Base-by-base conservation (phyloP, 106 monocot genomes). In the Triglochin maritima region DNA sequence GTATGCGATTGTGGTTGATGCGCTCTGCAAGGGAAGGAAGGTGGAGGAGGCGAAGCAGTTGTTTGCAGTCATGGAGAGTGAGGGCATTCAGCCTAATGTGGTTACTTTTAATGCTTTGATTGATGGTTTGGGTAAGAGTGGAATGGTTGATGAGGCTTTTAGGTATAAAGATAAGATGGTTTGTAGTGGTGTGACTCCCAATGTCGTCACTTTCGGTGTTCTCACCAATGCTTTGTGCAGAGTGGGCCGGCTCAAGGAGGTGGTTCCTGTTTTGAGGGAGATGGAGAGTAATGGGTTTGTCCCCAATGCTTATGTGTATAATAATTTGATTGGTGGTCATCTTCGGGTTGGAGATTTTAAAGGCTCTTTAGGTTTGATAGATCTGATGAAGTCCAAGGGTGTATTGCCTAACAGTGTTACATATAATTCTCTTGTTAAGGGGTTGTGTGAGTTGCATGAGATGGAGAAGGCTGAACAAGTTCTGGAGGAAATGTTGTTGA, bases 51-150 rank as follows among this genome's bases (percentile, higher is more conserved):
- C 85, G 1, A 12, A 76, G 50, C 44, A 7, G 52, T 11, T 90
- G 63, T 85, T 95, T 46, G 53, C 67, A 10, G 90, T 90, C 70
- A 85, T 95, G 87, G 76, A 82, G 65, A 81, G 65, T 6, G 8
- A 54, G 0, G 83, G 85, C 6, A 57, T 87, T 55, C 0, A n/a
- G 42, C 81, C 87, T 0, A 79, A 69, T 12, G 78, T 87, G 10
- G 84, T 90, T 12, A 78, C 94, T 4, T 95, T 85, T 72, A 95
- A 95, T 78, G 85, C 69, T 2, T 66, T 95, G 13, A 72, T 90
- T 9, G 83, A 90, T 64, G 90, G 90, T 14, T 69, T 95, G n/a
- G 83, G 83, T 76, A 95, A 83, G 81, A 78, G 62, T 4, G 65
- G 59, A 55, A 85, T 74, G 79, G 12, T 90, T 50, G 66, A 79